Evolutionary conservation across 1,284 basidiomycete genomes (phyloP), one percentile per base, ranked within the genome.

Genomic region (Coniferiporia weirii): DNA sequence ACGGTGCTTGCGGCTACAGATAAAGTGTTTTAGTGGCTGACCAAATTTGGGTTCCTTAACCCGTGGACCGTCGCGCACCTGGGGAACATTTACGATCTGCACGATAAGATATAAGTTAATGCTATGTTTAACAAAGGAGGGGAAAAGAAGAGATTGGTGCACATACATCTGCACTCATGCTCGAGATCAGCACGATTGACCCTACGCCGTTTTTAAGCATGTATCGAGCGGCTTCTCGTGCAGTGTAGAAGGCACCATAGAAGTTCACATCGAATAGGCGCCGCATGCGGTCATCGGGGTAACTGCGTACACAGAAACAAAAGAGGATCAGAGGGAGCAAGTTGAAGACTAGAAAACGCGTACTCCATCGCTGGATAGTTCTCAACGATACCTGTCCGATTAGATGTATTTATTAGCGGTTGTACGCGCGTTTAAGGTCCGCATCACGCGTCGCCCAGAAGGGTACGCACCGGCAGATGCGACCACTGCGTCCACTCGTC

Each of bases 241-340:
- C 95, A 34, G 94, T 96, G 76, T 89, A 96, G 78, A 93, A 94
- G 12, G 86, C 83, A 54, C 94, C 95, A 70, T 96, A 92, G 57
- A 98, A 89, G 70, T 98, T 98, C 77, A 98, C 86, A 69, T 94
- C 93, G 68, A 91, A 90, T 55, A 98, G 76, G 47, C 84, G 84
- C 71, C 87, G 87, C 65, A 92, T 84, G 61, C 88, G 85, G 64
- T 91, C 87, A 58, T 85, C 83, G 2, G 94, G 93, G 76, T 96
- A 93, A 59, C 89, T 89, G 47, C 17, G 47, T 54, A 61, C 38
- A 45, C 20, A 59, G 27, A 8, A 13, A 32, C 19, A 22, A 15
- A 20, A 36, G 8, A 9, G 27, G 12, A 36, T 4, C 7, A 19
- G 4, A 9, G 19, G n/a, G 12, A 12, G 27, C 8, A 19, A 20